Base-by-base conservation (phyloP, 352 stramenopile species). In the Pythium insidiosum region DNA sequence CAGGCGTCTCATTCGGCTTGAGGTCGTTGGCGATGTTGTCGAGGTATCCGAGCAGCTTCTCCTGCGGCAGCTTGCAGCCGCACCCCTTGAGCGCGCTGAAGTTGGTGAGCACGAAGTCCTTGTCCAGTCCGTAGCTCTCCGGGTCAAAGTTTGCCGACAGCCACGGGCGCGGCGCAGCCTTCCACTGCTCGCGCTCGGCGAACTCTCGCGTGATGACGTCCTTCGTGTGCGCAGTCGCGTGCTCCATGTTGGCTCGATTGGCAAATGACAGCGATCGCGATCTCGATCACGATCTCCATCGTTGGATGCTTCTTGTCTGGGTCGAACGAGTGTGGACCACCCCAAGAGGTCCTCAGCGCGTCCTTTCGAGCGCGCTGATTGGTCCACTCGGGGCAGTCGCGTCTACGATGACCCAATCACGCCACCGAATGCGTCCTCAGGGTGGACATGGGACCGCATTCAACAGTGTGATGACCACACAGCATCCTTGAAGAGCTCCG, bases 61-160 rank as follows among this genome's bases (percentile, higher is more conserved):
- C 64, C 61, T 97, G 90, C 20, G 90, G 84, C 42, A 98, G 76
- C 66, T 98, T 98, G 72, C 93, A 98, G 64, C 89, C 93, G 81
- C 93, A 98, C 63, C 93, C 93, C 66, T 98, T 98, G 41, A 98
- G 76, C 25, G 67, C 66, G 33, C 73, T 92, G 50, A 87, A 94
- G 50, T 91, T 70, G 24, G 79, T 91, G 20, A 94, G 66, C 20
- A 76, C 67, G 46, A 94, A 94, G 53, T 87, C 76, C 43, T 66
- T 47, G 37, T 82, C 68, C 6, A 94, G 76, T 0, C 82, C 78
- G 12, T 90, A 47, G 19, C 51, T 52, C 44, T 58, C 60, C 0
- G 81, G 81, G 38, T 86, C 59, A 59, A 85, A 89, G 33, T 57
- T 31, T 24, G 58, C 51, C 6, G 43, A 51, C 16, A 60, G 60